phyloP scores from a whole-genome alignment of 768 basidiomycete species.

The Leccinum subgranulosum region DNA sequence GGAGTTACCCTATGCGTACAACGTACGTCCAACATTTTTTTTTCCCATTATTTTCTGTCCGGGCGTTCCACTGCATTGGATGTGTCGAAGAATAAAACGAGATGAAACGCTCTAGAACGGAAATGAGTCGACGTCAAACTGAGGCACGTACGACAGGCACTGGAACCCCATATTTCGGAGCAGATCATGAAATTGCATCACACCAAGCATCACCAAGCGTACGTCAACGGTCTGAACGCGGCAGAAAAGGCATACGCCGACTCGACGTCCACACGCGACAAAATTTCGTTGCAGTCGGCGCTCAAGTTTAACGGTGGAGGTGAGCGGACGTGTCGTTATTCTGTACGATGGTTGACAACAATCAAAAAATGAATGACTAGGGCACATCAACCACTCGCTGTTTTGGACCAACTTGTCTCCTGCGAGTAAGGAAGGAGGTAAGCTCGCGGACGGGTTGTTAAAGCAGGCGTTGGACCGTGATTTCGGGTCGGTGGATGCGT shows the following conservation, averaged over 20 bases:
- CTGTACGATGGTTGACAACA: background rate
- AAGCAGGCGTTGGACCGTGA: constrained; percentile 73
- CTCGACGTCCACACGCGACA: constrained; percentile 61
- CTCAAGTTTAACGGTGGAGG: constrained; percentile 99
- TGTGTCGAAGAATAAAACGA: no score
- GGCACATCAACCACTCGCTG: constrained; percentile 92
- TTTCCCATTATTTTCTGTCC: background rate
- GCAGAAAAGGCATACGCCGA: constrained; percentile 83
- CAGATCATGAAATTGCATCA: constrained; percentile 96
- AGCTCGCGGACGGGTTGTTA: constrained; percentile 61
- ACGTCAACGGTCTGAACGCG: constrained; percentile 92
- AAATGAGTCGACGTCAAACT: background rate
- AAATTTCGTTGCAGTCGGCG: constrained; percentile 84
- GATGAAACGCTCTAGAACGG: background rate
- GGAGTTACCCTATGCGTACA: constrained; percentile 73
- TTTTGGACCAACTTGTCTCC: constrained; percentile 99
- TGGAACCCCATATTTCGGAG: constrained; percentile 88
- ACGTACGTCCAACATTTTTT: constrained; percentile 43
- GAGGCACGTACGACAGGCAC: constrained; percentile 49
- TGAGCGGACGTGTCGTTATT: constrained; percentile 21
- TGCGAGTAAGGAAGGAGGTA: constrained; percentile 54
- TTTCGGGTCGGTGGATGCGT: constrained; percentile 83
- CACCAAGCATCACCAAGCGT: constrained; percentile 86
- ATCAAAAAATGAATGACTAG: constrained; percentile 23
- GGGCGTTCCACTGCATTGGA: background rate